These are phyloP conservation scores for Mycocentrospora acerina DNA, from an alignment of 2,329 filamentous ascomycete species.

Conservation along the genomic window DNA sequence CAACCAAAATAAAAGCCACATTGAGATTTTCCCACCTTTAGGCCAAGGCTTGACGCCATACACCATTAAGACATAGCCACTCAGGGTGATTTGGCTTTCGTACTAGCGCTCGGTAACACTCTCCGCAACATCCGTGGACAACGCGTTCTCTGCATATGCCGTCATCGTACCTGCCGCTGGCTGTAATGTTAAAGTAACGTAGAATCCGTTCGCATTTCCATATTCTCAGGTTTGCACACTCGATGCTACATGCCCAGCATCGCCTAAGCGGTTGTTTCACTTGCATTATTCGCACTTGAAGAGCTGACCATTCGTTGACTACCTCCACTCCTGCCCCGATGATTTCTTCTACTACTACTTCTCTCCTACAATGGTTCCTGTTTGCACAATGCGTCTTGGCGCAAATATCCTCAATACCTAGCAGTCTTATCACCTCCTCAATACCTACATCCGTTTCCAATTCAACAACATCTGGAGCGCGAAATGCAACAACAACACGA, in stretches of 20 bases:
- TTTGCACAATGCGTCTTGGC: constrained; percentile 10
- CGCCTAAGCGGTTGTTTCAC: constrained; percentile 1
- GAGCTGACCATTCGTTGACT: constrained; percentile 11
- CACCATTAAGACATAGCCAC: background rate
- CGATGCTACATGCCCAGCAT: background rate
- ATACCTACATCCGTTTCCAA: constrained; percentile 1
- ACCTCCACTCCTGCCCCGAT: constrained; percentile 10
- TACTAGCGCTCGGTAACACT: constrained; percentile 6
- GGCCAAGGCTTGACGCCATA: too few species aligned
- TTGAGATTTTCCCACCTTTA: too few species aligned
- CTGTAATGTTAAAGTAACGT: constrained; percentile 1
- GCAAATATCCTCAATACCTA: constrained; percentile 18
- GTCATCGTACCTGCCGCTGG: constrained; percentile 18
- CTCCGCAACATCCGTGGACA: constrained; percentile 16
- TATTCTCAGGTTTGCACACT: background rate
- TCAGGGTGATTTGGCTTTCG: constrained; percentile 4
- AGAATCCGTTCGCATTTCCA: background rate
- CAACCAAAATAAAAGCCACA: too few species aligned
- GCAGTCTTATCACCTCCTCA: constrained; percentile 3
- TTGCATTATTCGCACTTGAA: constrained; percentile 5
- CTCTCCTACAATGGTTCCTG: constrained; percentile 8
- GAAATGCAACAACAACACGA: constrained; percentile 14
- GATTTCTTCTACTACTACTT: constrained; percentile 8
- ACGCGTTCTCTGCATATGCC: constrained; percentile 15
- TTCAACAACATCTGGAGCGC: constrained; percentile 8